These are phyloP conservation scores for Kitagawia praeruptora DNA, from an alignment of 129 eudicot genomes.

Conservation along the genomic window DNA sequence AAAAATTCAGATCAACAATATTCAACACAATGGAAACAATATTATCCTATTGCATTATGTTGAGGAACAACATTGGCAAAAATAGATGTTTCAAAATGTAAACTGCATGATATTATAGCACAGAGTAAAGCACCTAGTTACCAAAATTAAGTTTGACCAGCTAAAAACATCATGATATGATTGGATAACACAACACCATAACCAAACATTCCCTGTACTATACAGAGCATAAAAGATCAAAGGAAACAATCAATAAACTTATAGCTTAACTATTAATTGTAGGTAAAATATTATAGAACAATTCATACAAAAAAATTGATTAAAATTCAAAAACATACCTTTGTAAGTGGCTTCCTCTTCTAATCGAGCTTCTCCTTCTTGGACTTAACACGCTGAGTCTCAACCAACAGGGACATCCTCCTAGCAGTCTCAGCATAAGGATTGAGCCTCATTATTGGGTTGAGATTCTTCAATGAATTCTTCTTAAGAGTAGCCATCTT, in stretches of 20 bases:
- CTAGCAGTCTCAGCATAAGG: slow-evolving; percentile 72
- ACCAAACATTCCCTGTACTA: background rate
- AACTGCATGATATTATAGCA: background rate
- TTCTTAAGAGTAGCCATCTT: slow-evolving; percentile 71
- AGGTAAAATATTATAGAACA: background rate
- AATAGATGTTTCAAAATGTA: background rate
- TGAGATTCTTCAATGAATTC: slow-evolving; percentile 71
- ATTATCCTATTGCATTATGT: background rate
- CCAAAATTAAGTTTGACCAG: background rate
- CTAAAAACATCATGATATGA: background rate
- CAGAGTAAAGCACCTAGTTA: background rate
- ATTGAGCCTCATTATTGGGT: slow-evolving; percentile 59
- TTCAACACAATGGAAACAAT: background rate
- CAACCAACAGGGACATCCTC: slow-evolving; percentile 72
- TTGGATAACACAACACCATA: fast-evolving
- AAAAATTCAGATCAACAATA: background rate
- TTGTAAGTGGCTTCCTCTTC: slow-evolving; percentile 55
- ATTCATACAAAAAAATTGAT: background rate
- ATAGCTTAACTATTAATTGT: background rate
- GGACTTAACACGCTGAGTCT: slow-evolving; percentile 58
- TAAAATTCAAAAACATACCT: slow-evolving; percentile 25
- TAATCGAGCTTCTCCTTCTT: slow-evolving; percentile 63
- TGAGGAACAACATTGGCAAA: background rate
- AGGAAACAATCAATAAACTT: background rate
- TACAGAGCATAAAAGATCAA: background rate